These are phyloP conservation scores for Perilla frutescens DNA, from an alignment of 257 asterid genomes.

Conservation along the genomic window DNA sequence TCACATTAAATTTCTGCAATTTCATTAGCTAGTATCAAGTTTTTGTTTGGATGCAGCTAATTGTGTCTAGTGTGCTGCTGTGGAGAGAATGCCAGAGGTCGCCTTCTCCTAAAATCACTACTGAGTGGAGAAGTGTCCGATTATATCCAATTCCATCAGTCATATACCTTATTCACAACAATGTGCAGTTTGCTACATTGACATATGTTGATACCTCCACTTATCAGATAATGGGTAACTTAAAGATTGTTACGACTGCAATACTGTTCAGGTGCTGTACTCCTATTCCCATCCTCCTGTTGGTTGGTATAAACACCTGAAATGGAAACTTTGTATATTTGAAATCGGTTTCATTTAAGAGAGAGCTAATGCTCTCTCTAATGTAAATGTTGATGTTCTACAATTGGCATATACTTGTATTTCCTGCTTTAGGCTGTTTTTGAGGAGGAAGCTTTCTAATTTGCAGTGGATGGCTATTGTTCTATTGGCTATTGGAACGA, in stretches of 20 bases:
- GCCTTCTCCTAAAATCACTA: constrained; percentile 87
- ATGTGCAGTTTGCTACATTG: constrained; percentile 96
- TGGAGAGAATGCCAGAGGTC: constrained; percentile 77
- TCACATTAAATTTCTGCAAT: background rate
- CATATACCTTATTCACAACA: constrained; percentile 96
- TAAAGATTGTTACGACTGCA: constrained; percentile 94
- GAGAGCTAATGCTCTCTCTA: constrained; percentile 16
- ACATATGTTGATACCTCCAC: constrained; percentile 95
- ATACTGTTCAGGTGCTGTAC: constrained; percentile 77
- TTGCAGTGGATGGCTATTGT: constrained; percentile 98
- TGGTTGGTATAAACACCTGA: constrained; percentile 17
- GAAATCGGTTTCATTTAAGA: constrained; percentile 7
- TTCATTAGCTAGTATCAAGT: constrained; percentile 12
- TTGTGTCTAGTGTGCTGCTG: constrained; percentile 76
- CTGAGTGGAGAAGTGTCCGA: constrained; percentile 81
- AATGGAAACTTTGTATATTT: background rate
- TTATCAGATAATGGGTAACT: constrained; percentile 95
- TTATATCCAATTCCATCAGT: constrained; percentile 87
- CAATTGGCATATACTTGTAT: constrained; percentile 37
- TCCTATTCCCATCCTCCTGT: constrained; percentile 12
- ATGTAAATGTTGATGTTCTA: constrained; percentile 31
- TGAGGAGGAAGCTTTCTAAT: constrained; percentile 96
- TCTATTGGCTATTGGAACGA: constrained; percentile 91
- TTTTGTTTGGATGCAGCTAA: constrained; percentile 64
- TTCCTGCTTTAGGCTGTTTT: constrained; percentile 77